Base-by-base conservation (phyloP, 129 eudicot species). In the Daucus carota region DNA sequence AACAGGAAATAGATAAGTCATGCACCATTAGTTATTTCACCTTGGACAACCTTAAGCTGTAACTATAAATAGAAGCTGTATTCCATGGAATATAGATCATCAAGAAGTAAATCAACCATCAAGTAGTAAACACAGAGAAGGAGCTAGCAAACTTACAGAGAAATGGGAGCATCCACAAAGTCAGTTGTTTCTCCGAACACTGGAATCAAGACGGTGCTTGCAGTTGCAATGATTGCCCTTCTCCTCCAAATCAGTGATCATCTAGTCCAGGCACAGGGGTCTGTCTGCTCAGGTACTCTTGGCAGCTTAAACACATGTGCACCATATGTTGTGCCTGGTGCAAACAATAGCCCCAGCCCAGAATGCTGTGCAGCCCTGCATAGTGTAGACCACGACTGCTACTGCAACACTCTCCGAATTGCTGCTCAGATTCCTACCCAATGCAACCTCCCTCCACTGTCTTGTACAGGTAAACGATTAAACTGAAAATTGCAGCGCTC, bases 351-450 rank as follows among this genome's bases (percentile, higher is more conserved):
- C 52, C 98, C 98, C 4, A 88, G 76, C 65, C 1, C 80, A 0
- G 98, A 83, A 43, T 90, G 96, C 32, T 92, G 98, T 76, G 80
- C 71, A 14, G 94, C 98, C 13, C 92, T 92, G 38, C 90, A 85
- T 62, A 67, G 82, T 10, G 79, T 92, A 13, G 83, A 86, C 44
- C 94, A 73, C 13, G 94, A 84, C 50, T 92, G 96, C 83, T 72
- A 90, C 70, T 90, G 98, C 83, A 88, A 59, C 84, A 90, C 94
- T 8, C 67, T 88, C 66, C 79, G 94, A 63, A 63, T 63, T 63
- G 70, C 70, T 63, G 22, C 70, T 63, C 70, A 63, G 73, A 76
- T 90, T 36, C 85, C 93, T 71, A 38, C 86, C 33, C 87, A 74
- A 36, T 90, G 98, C 92, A 90, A 90, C 88, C 86, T 90, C 73